phyloP scores from a whole-genome alignment of 2,329 filamentous ascomycete genomes.

The Trematosphaeria pertusa region DNA sequence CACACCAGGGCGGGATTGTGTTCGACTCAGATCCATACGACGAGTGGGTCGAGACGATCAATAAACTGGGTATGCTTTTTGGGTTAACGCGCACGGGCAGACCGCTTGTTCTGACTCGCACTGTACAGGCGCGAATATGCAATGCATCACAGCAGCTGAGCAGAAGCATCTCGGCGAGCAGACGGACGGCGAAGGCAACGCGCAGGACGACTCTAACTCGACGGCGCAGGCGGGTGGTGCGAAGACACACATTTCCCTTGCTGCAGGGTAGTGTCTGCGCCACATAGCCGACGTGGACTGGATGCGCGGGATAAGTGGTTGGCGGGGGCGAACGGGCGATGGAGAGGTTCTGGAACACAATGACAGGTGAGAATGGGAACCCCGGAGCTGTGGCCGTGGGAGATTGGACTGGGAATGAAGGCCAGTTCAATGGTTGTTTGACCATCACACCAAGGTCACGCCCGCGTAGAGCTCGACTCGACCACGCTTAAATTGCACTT shows the following conservation, averaged over 20 bases:
- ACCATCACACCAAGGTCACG: not conserved
- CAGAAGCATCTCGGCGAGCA: conserved; percentile 65
- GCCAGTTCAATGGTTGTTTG: no score
- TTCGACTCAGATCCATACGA: conserved; percentile 84
- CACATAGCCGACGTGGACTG: conserved; percentile 16
- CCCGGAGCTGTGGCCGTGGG: no score
- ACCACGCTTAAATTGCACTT: no score
- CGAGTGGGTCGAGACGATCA: conserved; percentile 96
- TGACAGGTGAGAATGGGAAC: no score
- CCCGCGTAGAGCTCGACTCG: not conserved
- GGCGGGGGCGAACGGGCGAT: no score
- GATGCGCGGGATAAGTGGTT: not conserved
- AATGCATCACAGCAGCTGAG: conserved; percentile 86
- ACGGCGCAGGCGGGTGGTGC: conserved; percentile 18
- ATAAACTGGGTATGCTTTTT: conserved; percentile 73
- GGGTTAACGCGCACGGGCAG: no score
- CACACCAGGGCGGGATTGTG: conserved; percentile 42
- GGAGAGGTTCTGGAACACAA: no score
- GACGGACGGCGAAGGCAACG: conserved; percentile 28
- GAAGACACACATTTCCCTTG: conserved; percentile 35
- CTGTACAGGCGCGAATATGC: conserved; percentile 72
- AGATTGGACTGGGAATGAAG: no score
- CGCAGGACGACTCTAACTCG: conserved; percentile 5
- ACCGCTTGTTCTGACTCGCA: conserved; percentile 26
- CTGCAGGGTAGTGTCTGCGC: conserved; percentile 37